Conservation (phyloP, 768 basidiomycete species). For the Russula dissimulans region DNA sequence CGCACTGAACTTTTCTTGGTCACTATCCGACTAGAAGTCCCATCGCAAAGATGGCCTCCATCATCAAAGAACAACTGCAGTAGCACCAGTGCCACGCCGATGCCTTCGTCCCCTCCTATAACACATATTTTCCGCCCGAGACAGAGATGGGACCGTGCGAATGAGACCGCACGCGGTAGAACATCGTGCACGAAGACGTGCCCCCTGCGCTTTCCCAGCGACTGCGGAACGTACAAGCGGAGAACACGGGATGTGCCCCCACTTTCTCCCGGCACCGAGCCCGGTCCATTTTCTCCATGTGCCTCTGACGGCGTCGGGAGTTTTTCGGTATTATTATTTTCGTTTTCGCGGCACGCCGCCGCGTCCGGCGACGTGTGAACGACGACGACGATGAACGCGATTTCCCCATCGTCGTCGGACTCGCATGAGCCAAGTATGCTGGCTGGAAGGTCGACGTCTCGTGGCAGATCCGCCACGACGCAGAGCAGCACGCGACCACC, state of each 20-base stretch:
- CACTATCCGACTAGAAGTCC: not conserved
- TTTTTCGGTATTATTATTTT: not conserved
- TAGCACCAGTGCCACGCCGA: conserved; percentile 54
- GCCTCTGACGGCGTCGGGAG: not conserved
- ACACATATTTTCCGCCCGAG: conserved; percentile 38
- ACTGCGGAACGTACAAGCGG: conserved; percentile 22
- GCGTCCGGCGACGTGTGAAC: no score
- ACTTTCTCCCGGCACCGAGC: not conserved
- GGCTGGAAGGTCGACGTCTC: conserved; percentile 1
- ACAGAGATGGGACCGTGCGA: conserved; percentile 35
- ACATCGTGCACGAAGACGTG: conserved; percentile 37
- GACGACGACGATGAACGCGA: conserved; percentile 29
- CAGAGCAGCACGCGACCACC: conserved; percentile 37
- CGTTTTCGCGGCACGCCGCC: not conserved
- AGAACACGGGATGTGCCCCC: conserved; percentile 11
- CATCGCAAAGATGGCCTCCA: conserved; percentile 28
- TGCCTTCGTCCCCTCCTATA: conserved; percentile 50
- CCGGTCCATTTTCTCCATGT: not conserved
- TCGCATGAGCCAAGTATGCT: not conserved
- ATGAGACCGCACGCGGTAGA: conserved; percentile 41
- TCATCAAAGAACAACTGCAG: conserved; percentile 52
- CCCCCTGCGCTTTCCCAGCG: conserved; percentile 46
- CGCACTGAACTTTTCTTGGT: conserved; percentile 56
- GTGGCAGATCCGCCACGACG: conserved; percentile 26
- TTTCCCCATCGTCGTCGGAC: not conserved